These are phyloP conservation scores for Solanum bulbocastanum DNA, from an alignment of 257 asterid genomes.

Conservation along the genomic window DNA sequence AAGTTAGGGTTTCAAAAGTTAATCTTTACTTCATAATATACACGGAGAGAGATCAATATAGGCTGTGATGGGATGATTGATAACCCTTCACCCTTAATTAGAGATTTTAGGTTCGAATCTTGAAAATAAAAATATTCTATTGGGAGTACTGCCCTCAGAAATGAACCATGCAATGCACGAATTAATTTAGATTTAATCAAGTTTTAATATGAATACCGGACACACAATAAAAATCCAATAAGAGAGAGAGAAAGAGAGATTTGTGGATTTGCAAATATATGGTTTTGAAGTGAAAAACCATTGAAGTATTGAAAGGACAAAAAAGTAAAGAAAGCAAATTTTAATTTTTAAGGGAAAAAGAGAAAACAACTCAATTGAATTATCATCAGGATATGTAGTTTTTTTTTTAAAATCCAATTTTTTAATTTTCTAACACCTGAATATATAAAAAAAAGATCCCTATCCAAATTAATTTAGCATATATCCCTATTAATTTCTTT, in stretches of 20 bases:
- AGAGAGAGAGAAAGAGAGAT: neutral
- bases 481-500: neutral
- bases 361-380: neutral
- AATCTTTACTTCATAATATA: neutral
- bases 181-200: neutral
- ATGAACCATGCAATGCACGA: neutral
- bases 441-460: neutral
- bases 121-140: too few relatives aligned
- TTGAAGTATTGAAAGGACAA: neutral
- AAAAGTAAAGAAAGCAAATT: neutral
- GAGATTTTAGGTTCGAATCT: rapidly evolving
- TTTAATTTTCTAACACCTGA: neutral
- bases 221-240: neutral
- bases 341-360: neutral
- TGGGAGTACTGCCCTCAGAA: rapidly evolving
- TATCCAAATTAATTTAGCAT: neutral
- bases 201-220: rapidly evolving
- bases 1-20: neutral
- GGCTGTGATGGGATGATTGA: neutral
- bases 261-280: neutral
- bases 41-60: neutral
- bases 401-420: neutral
- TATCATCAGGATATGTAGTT: neutral
- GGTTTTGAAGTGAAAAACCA: neutral
- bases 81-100: neutral